These are phyloP conservation scores for Chrysopogon serrulatus DNA, from an alignment of 176 grass and related monocot genomes.

Conservation along the genomic window DNA sequence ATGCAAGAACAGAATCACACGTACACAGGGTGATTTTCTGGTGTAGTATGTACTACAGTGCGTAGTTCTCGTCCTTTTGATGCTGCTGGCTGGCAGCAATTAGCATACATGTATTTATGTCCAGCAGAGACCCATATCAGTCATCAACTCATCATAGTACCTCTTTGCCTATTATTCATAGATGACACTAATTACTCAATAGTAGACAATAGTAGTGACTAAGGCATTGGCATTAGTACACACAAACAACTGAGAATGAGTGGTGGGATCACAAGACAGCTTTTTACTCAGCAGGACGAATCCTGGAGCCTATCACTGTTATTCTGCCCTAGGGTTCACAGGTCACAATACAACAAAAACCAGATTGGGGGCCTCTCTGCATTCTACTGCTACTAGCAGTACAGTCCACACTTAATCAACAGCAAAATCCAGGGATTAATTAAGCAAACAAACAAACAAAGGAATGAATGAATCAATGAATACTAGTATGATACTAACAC, in stretches of 20 bases:
- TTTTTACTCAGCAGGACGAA: not conserved
- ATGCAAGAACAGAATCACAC: not conserved
- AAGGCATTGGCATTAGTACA: not conserved
- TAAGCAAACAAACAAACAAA: not conserved
- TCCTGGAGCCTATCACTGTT: constrained; percentile 3
- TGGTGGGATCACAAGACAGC: not conserved
- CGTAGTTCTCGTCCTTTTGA: not conserved
- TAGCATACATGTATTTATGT: not conserved
- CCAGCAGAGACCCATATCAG: not conserved
- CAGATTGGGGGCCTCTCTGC: not conserved
- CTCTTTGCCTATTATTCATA: not conserved
- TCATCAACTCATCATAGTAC: not conserved
- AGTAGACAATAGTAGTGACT: not conserved
- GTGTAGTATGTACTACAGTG: not conserved
- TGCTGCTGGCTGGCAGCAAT: not conserved
- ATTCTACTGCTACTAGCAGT: not conserved
- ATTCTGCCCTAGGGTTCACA: constrained; percentile 29
- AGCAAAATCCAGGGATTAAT: constrained; percentile 3
- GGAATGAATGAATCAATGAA: not conserved
- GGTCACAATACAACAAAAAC: constrained; percentile 17
- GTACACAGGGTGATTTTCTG: not conserved
- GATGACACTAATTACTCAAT: not conserved
- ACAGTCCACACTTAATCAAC: not conserved
- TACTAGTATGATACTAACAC: not conserved
- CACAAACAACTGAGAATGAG: not conserved